Conservation (phyloP, 257 asterid genomes). For the Solanum neorickii region DNA sequence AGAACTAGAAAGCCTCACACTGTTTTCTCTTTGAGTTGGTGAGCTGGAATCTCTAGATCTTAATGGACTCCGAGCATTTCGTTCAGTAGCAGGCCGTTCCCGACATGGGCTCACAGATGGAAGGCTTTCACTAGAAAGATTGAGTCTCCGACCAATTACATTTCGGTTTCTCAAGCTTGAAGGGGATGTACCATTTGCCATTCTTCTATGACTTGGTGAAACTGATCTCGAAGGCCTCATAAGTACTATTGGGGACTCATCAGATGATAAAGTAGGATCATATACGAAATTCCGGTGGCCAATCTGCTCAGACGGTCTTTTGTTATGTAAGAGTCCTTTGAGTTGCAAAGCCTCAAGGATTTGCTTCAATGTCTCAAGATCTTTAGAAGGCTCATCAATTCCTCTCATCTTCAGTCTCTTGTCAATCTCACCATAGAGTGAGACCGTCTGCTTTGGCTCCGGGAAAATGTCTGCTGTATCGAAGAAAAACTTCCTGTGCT, state of each 20-base stretch:
- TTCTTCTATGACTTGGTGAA: slow-evolving; percentile 25
- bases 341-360: slow-evolving; percentile 93
- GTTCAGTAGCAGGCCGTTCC: slow-evolving; percentile 16
- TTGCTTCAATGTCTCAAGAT: slow-evolving; percentile 80
- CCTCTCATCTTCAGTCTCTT: slow-evolving; percentile 58
- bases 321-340: slow-evolving; percentile 73
- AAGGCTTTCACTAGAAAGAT: slow-evolving; percentile 29
- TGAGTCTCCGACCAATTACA: slow-evolving; percentile 24
- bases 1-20: slow-evolving; percentile 39
- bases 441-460: slow-evolving; percentile 46
- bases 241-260: slow-evolving; percentile 50
- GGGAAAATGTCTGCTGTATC: slow-evolving; percentile 79
- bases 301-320: slow-evolving; percentile 25
- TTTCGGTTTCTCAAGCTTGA: slow-evolving; percentile 17
- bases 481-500: slow-evolving; percentile 47
- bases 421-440: slow-evolving; percentile 57
- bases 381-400: slow-evolving; percentile 62
- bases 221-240: slow-evolving; percentile 40
- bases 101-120: slow-evolving; percentile 51
- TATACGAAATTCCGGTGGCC: slow-evolving; percentile 39
- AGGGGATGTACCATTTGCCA: slow-evolving; percentile 21
- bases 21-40: slow-evolving; percentile 29
- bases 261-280: slow-evolving; percentile 16
- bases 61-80: slow-evolving; percentile 37
- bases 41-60: slow-evolving; percentile 36